Conservation (phyloP, 305 asterid species). For the Fraxinus angustifolia region DNA sequence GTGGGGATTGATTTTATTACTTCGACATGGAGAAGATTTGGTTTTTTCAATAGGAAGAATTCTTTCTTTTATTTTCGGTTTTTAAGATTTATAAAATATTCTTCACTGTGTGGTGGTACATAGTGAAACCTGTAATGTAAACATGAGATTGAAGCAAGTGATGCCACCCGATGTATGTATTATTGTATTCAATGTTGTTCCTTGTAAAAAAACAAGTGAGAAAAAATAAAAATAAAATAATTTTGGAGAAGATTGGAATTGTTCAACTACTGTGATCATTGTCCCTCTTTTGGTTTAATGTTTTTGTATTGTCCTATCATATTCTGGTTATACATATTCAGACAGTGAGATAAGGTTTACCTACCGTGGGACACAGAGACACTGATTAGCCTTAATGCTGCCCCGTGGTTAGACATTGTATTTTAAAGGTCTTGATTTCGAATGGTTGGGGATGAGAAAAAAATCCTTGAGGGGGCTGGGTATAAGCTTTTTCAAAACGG, state of each 20-base stretch:
- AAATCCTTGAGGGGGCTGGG: too few species aligned
- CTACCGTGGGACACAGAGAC: constrained; percentile 24
- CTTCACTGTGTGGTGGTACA: constrained; percentile 27
- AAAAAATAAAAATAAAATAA: constrained; percentile 1
- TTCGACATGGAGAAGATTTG: constrained; percentile 31
- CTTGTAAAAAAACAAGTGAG: constrained; percentile 7
- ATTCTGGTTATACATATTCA: constrained; percentile 15
- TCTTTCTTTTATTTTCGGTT: background rate
- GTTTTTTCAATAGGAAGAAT: constrained; percentile 29
- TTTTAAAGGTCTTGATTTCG: too few species aligned
- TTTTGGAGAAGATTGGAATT: constrained; percentile 13
- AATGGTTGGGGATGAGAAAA: too few species aligned
- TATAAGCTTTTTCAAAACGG: too few species aligned
- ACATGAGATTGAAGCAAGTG: background rate
- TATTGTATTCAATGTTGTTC: constrained; percentile 1
- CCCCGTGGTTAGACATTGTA: background rate
- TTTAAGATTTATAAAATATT: constrained; percentile 25
- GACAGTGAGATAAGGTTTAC: constrained; percentile 27
- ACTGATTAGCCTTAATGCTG: constrained; percentile 15
- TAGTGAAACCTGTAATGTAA: constrained; percentile 9
- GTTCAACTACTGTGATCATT: constrained; percentile 22
- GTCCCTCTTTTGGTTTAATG: constrained; percentile 28
- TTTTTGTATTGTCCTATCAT: constrained; percentile 14
- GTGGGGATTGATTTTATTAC: constrained; percentile 31
- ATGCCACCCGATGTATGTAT: constrained; percentile 13